Percentiles rank a stretch among this genome's conserved stretches.
phyloP scores from a whole-genome alignment of 2,329 filamentous ascomycete species.

The Lecanicillium sp. region DNA sequence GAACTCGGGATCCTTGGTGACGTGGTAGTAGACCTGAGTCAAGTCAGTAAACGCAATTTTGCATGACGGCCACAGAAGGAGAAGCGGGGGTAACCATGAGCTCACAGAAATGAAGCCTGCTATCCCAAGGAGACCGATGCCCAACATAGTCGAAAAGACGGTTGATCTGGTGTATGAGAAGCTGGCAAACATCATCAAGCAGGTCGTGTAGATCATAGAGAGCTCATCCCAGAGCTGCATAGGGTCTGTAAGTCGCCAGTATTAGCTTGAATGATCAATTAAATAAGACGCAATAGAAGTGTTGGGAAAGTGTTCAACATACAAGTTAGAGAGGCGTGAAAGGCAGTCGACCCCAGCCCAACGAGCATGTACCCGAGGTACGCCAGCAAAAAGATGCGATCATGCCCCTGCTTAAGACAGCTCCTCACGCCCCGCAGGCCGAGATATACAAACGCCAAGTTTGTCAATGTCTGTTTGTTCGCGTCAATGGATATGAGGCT shows the following conservation, averaged over 20 bases:
- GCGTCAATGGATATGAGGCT: slow-evolving; percentile 6
- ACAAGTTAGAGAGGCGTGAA: slow-evolving; percentile 53
- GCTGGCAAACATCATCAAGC: slow-evolving; percentile 56
- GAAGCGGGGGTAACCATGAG: slow-evolving; percentile 29
- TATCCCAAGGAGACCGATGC: slow-evolving; percentile 46
- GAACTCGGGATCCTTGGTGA: slow-evolving; percentile 74
- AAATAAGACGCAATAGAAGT: background rate
- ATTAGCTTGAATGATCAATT: background rate
- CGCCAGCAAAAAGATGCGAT: slow-evolving; percentile 66
- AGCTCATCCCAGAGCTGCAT: slow-evolving; percentile 57
- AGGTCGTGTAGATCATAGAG: slow-evolving; percentile 55
- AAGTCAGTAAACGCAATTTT: background rate
- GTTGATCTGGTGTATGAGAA: slow-evolving; percentile 62
- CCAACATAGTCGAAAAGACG: slow-evolving; percentile 47
- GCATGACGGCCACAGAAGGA: background rate
- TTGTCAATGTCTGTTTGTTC: slow-evolving; percentile 65
- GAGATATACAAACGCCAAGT: slow-evolving; percentile 73
- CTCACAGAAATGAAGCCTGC: slow-evolving; percentile 64
- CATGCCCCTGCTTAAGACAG: slow-evolving; percentile 67
- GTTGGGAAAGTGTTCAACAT: slow-evolving; percentile 19
- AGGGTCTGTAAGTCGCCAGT: slow-evolving; percentile 35
- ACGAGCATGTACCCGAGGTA: slow-evolving; percentile 49
- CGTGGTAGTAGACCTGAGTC: slow-evolving; percentile 57
- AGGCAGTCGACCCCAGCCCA: slow-evolving; percentile 50
- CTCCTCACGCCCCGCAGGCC: slow-evolving; percentile 69